Base-by-base conservation (phyloP, 2,329 filamentous ascomycete genomes). In the Diplodia corticola region DNA sequence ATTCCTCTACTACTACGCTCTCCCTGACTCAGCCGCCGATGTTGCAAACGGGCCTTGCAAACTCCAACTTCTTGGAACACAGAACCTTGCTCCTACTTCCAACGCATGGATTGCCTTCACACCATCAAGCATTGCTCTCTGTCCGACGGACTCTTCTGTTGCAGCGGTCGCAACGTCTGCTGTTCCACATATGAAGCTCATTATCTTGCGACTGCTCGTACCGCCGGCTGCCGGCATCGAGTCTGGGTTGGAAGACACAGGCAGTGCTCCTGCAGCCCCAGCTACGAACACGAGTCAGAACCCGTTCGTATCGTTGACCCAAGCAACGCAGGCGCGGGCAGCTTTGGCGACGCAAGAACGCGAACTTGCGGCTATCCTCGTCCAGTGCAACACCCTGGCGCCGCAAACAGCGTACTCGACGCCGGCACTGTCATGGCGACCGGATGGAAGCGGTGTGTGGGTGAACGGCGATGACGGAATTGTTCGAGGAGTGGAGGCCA, bases 331-430 rank as follows among this genome's bases (percentile, higher is more conserved):
- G 73, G 81, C 83, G 3, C 77, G 83, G n/a, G 81, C 79, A 33
- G 80, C 80, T 20, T 76, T 86, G 20, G 73, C 81, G 5, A 68
- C 85, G 9, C 82, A 86, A 69, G 84, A 88, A 65, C 80, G 82
- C 22, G 86, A 89, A 71, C 83, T 84, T 63, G 83, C 84, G 5
- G 86, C 86, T 2, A 88, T 89, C n/a, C 71, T 82, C 35, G 80
- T 88, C 15, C 85, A 88, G 67, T 80, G 83, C 40, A 86, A 81
- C 54, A 88, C 86, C 0, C 79, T 88, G 70, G 84, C 87, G 22
- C 85, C 87, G n/a, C 87, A 89, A 72, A 88, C 86, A 33, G 79
- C 83, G 0, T 89, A 89, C 73, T 88, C 85, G 24, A 89, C 86
- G 5, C 87, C 87, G 7, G 82, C 85, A 61, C 77, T 89, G 6